Base-by-base conservation (phyloP, 495 filamentous ascomycete species). In the Penicillium cataractarum region DNA sequence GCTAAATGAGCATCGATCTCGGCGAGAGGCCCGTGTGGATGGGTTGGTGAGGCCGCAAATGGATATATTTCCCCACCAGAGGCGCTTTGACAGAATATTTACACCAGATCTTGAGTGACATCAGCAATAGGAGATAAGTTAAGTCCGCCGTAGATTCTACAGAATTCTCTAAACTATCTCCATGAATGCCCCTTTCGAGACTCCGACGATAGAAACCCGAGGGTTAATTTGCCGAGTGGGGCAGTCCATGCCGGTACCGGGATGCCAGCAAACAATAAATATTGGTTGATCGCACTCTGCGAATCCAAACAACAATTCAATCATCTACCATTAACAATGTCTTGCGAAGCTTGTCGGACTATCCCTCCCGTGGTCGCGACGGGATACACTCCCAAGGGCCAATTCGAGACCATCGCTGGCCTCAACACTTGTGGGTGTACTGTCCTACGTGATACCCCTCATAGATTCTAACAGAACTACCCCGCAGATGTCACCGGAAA, bases 321-420 rank as follows among this genome's bases (percentile, higher is more conserved):
- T 27, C 4, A 26, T 10, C 21, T 0, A 15, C 12, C 12, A 27
- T 4, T 58, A 51, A 61, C 12, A 13, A 77, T 76, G 75, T 62
- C 75, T 9, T 74, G 71, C 63, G 83, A 86, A 75, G 89, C 90
- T 58, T 91, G 88, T 76, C 91, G 88, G 72, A 90, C 86, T 63
- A 86, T 91, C 42, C 89, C 90, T 0, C 88, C 90, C 1, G 83
- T 91, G 33, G 76, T 88, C 39, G 64, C 78, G 9, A 63, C 84
- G 60, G 86, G 80, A 13, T 93, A 92, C 72, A 73, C 69, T 9
- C 70, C 80, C n/a, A 88, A 90, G 70, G 91, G 91, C 61, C 73
- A 76, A 35, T 92, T 87, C 63, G 80, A 83, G 37, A 83, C 80
- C 21, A 73, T 90, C 60, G 86, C 80, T 17, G 89, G 86, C 22